phyloP scores from a whole-genome alignment of 169 alveolate genomes.

The Eimeria tenella region DNA sequence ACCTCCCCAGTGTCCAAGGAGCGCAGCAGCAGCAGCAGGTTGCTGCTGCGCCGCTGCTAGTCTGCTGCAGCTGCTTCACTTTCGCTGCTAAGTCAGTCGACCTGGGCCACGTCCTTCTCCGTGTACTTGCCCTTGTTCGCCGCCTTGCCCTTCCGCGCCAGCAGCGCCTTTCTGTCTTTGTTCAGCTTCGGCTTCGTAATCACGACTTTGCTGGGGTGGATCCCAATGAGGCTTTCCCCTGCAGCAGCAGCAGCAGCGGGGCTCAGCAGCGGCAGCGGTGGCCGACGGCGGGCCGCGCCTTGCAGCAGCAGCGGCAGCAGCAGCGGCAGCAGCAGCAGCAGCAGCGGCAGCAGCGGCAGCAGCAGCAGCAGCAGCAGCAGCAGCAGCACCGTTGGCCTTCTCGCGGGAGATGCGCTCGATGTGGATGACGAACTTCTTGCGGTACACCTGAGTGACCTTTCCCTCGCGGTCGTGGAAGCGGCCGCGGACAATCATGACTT shows the following conservation, averaged over 20 bases:
- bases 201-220: slow-evolving; percentile 98
- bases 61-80: too few relatives aligned
- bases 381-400: slow-evolving; percentile 94
- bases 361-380: neutral
- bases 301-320: neutral
- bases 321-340: neutral
- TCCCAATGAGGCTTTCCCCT: slow-evolving; percentile 94
- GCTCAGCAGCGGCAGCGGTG: too few relatives aligned
- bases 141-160: slow-evolving; percentile 81
- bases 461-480: slow-evolving; percentile 98
- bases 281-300: too few relatives aligned
- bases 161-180: slow-evolving; percentile 84
- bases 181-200: slow-evolving; percentile 96
- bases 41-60: too few relatives aligned
- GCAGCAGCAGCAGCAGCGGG: too few relatives aligned
- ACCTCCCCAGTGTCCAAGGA: too few relatives aligned
- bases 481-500: slow-evolving; percentile 98
- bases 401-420: slow-evolving; percentile 98
- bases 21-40: too few relatives aligned
- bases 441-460: slow-evolving; percentile 97
- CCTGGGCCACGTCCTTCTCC: slow-evolving; percentile 76
- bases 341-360: too few relatives aligned
- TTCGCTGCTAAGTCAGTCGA: neutral
- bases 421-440: slow-evolving; percentile 98
- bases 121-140: slow-evolving; percentile 81